These are phyloP conservation scores for Tolypocladium tropicale DNA, from an alignment of 2,329 filamentous ascomycete genomes.

Conservation along the genomic window DNA sequence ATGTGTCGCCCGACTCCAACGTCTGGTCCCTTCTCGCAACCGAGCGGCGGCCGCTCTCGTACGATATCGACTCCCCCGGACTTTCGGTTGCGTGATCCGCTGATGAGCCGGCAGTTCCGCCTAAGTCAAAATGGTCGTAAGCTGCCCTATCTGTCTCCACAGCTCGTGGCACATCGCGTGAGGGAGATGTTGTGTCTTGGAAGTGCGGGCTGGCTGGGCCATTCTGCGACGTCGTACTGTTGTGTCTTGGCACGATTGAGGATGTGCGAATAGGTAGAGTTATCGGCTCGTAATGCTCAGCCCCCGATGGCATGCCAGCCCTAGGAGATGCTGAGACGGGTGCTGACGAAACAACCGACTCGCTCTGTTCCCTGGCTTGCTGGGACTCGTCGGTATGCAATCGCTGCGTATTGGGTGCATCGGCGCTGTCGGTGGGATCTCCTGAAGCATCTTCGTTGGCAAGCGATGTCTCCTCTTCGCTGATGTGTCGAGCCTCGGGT, in stretches of 20 bases:
- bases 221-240: neutral
- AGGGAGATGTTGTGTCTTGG: neutral
- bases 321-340: neutral
- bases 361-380: neutral
- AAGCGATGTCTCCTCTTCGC: no score
- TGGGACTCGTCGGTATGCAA: neutral
- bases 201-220: neutral
- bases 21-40: neutral
- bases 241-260: conserved; percentile 1
- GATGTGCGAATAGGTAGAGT: conserved; percentile 8
- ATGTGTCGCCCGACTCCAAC: neutral
- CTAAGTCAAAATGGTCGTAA: neutral
- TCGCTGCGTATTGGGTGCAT: neutral
- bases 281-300: neutral
- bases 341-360: neutral
- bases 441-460: neutral
- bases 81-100: neutral
- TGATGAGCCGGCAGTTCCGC: neutral
- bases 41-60: neutral
- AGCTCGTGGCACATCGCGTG: neutral
- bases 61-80: neutral
- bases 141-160: neutral
- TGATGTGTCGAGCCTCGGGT: conserved; percentile 1
- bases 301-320: neutral
- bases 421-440: neutral